phyloP scores from a whole-genome alignment of 768 basidiomycete species.

The Suillus subluteus region DNA sequence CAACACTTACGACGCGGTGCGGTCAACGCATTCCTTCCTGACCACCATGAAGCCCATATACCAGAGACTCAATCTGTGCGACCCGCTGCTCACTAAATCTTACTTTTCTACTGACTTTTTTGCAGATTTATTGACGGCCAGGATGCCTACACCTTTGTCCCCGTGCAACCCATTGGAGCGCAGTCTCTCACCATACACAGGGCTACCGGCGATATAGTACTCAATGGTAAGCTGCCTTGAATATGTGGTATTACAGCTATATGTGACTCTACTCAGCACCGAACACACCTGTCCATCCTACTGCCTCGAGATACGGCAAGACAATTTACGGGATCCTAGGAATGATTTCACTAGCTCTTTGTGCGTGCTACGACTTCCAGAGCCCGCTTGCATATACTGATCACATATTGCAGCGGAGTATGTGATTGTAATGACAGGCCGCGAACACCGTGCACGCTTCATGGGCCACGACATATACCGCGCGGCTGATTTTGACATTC shows the following conservation, averaged over 20 bases:
- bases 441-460: slow-evolving; percentile 76
- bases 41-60: slow-evolving; percentile 67
- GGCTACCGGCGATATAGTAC: slow-evolving; percentile 72
- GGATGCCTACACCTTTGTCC: slow-evolving; percentile 81
- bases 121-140: slow-evolving; percentile 67
- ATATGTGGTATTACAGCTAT: neutral
- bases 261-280: slow-evolving; percentile 44
- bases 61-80: slow-evolving; percentile 74
- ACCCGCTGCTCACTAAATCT: slow-evolving; percentile 12
- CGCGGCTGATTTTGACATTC: slow-evolving; percentile 88
- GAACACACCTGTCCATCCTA: slow-evolving; percentile 54
- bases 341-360: slow-evolving; percentile 73
- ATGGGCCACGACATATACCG: slow-evolving; percentile 88
- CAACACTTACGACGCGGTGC: slow-evolving; percentile 16
- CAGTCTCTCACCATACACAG: slow-evolving; percentile 74
- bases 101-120: slow-evolving; percentile 17
- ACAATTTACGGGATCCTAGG: slow-evolving; percentile 78
- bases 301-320: slow-evolving; percentile 63
- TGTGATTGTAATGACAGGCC: slow-evolving; percentile 83
- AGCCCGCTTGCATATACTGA: neutral
- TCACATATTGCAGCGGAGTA: slow-evolving; percentile 77
- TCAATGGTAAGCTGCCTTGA: slow-evolving; percentile 56
- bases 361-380: slow-evolving; percentile 44
- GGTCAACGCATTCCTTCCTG: slow-evolving; percentile 18
- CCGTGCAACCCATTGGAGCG: slow-evolving; percentile 59